Percentiles rank a stretch among this genome's conserved stretches.
Conservation (phyloP, 2,329 filamentous ascomycete species). For the Diaporthe eres region DNA sequence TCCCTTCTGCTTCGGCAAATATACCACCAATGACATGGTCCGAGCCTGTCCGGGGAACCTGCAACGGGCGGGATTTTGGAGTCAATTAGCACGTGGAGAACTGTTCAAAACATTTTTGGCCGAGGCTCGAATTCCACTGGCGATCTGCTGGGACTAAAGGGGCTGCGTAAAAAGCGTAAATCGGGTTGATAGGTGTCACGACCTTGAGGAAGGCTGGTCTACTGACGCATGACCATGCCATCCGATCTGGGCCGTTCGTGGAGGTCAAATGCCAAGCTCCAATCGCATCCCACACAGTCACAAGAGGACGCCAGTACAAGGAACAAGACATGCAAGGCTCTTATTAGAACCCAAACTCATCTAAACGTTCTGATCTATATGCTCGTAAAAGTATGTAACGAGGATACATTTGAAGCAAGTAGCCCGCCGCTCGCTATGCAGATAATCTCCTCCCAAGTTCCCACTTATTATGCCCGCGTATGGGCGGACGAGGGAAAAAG, state of each 20-base stretch:
- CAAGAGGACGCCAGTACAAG: neutral
- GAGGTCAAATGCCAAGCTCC: conserved; percentile 22
- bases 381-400: conserved; percentile 7
- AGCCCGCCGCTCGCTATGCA: conserved; percentile 33
- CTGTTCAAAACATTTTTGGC: neutral
- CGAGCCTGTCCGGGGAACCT: neutral
- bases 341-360: neutral
- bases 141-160: neutral
- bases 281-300: conserved; percentile 8
- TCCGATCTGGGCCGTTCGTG: conserved; percentile 5
- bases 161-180: neutral
- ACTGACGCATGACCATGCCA: conserved; percentile 1
- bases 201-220: neutral
- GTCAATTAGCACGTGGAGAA: conserved; percentile 13
- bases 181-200: conserved; percentile 3
- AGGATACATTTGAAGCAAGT: conserved; percentile 25
- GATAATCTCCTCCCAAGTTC: conserved; percentile 11
- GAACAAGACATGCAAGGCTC: conserved; percentile 8
- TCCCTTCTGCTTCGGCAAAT: neutral
- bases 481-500: neutral
- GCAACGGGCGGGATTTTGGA: conserved; percentile 14
- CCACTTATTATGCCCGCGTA: neutral
- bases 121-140: neutral
- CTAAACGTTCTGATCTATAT: conserved; percentile 26
- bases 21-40: conserved; percentile 11